phyloP scores from a whole-genome alignment of 805 yeast species.

The Candida ponderosae region DNA sequence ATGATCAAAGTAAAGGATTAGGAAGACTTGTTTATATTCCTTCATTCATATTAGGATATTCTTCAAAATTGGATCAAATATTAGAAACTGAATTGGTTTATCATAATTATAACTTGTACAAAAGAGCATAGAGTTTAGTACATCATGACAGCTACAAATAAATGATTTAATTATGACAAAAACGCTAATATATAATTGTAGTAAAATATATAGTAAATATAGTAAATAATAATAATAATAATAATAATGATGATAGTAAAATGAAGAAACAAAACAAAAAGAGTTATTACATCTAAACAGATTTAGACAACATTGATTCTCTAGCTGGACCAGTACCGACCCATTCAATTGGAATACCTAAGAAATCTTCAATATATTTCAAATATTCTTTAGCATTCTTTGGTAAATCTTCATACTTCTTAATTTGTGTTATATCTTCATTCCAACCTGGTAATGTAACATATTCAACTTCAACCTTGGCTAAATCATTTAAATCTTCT shows the following conservation, averaged over 20 bases:
- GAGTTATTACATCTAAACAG: constrained; percentile 7
- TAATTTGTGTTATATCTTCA: constrained; percentile 65
- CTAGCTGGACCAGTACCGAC: constrained; percentile 98
- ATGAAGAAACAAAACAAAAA: background rate
- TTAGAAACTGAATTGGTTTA: constrained; percentile 31
- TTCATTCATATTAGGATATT: no score
- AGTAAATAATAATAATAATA: constrained; percentile 1
- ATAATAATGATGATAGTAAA: background rate
- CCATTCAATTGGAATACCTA: constrained; percentile 86
- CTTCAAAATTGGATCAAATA: constrained; percentile 11
- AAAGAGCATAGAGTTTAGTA: constrained; percentile 9
- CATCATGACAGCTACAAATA: no score
- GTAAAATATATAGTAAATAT: background rate
- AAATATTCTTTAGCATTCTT: constrained; percentile 80
- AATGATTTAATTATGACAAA: background rate
- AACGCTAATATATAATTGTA: background rate
- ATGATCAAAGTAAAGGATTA: constrained; percentile 43
- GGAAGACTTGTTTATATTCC: constrained; percentile 52
- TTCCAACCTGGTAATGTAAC: constrained; percentile 95
- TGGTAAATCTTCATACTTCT: constrained; percentile 72
- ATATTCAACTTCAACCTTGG: constrained; percentile 87
- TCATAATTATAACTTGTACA: constrained; percentile 43
- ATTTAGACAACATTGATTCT: constrained; percentile 77
- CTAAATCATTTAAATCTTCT: constrained; percentile 77
- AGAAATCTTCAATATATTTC: constrained; percentile 75